These are phyloP conservation scores for Aquilaria agallochum DNA, from an alignment of 441 rosid species.

Conservation along the genomic window DNA sequence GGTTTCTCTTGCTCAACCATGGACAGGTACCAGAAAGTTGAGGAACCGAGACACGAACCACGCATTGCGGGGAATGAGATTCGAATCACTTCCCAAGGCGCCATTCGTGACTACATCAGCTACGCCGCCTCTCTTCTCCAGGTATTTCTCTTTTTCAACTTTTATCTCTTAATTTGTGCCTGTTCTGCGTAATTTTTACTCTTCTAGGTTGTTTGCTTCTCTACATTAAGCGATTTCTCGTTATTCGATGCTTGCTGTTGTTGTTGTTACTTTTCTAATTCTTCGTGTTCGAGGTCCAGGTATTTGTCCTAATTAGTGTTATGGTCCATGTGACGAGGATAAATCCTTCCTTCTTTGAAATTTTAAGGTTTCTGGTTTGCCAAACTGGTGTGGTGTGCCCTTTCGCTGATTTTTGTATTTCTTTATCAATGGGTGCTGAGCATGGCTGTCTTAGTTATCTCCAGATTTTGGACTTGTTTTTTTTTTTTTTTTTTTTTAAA, in stretches of 20 bases:
- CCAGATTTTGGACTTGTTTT: too few species aligned
- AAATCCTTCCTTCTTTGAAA: too few species aligned
- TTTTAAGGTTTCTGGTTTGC: too few species aligned
- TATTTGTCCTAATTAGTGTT: too few species aligned
- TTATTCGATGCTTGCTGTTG: background rate
- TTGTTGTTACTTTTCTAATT: background rate
- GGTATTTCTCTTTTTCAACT: constrained; percentile 24
- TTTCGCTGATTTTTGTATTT: too few species aligned
- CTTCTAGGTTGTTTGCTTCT: background rate
- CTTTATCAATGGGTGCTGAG: too few species aligned
- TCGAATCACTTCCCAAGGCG: constrained; percentile 88
- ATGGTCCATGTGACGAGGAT: too few species aligned
- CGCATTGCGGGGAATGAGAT: constrained; percentile 95
- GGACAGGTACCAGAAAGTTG: constrained; percentile 93
- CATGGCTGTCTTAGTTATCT: too few species aligned
- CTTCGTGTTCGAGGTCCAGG: background rate
- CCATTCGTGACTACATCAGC: constrained; percentile 81
- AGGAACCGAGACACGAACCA: constrained; percentile 64
- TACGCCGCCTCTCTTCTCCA: constrained; percentile 86
- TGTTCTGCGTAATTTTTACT: background rate
- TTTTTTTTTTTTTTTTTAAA: too few species aligned
- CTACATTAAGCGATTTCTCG: background rate
- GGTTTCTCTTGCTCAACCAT: constrained; percentile 36
- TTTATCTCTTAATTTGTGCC: background rate
- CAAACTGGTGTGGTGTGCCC: too few species aligned